These are phyloP conservation scores for Ustilago vetiveriae DNA, from an alignment of 1,284 basidiomycete genomes.

Conservation along the genomic window DNA sequence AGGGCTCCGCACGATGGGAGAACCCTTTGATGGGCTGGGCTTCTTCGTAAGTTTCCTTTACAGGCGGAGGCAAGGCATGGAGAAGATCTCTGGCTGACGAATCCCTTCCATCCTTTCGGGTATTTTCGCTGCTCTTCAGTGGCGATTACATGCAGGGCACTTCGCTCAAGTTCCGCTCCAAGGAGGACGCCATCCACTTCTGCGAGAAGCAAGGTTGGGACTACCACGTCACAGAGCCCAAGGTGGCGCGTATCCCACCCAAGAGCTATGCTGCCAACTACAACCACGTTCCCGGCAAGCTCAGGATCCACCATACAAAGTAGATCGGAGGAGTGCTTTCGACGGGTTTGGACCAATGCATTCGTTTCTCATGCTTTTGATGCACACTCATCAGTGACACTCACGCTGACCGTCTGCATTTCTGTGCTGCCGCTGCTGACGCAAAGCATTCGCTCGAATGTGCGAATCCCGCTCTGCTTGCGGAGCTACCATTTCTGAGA, in stretches of 20 bases:
- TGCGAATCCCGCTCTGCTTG: too few species aligned
- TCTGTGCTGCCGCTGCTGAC: too few species aligned
- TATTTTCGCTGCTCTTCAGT: conserved; percentile 68
- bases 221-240: conserved; percentile 68
- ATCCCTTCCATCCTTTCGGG: too few species aligned
- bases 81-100: too few species aligned
- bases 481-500: too few species aligned
- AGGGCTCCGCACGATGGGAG: conserved; percentile 92
- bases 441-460: too few species aligned
- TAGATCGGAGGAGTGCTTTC: conserved; percentile 71
- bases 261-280: conserved; percentile 89
- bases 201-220: conserved; percentile 69
- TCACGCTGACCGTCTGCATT: too few species aligned
- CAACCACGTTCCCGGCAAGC: conserved; percentile 80
- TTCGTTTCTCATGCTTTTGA: neutral
- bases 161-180: conserved; percentile 83
- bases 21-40: conserved; percentile 99
- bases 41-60: conserved; percentile 58
- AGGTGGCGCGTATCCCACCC: conserved; percentile 67
- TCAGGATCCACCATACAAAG: conserved; percentile 91
- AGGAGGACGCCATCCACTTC: conserved; percentile 93
- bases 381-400: too few species aligned
- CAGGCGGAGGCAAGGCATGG: too few species aligned
- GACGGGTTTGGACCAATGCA: neutral
- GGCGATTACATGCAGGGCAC: conserved; percentile 98